phyloP scores from a whole-genome alignment of 306 rosid genomes.

The Pyrus pyrifolia region DNA sequence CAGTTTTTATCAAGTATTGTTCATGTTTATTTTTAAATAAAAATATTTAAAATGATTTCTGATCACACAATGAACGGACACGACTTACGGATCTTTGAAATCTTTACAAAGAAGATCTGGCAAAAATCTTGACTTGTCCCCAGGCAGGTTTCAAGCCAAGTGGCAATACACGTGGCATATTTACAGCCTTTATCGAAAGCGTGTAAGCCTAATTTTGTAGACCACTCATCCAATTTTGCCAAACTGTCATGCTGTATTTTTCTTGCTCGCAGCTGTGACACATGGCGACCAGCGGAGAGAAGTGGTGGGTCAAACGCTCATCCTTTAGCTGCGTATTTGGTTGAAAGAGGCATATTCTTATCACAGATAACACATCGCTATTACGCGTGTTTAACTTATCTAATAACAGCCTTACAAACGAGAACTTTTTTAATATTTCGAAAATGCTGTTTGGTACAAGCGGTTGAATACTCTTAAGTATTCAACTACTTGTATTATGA shows the following conservation, averaged over 20 bases:
- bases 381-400: neutral
- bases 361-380: neutral
- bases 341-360: neutral
- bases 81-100: rapidly evolving
- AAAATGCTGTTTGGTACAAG: too few relatives aligned
- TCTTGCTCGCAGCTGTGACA: neutral
- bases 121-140: rapidly evolving
- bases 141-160: neutral
- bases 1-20: too few relatives aligned
- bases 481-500: too few relatives aligned
- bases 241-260: neutral
- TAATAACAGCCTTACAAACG: too few relatives aligned
- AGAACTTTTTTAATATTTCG: too few relatives aligned
- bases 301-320: neutral
- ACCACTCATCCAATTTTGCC: neutral
- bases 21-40: too few relatives aligned
- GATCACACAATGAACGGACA: too few relatives aligned
- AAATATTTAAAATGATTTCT: too few relatives aligned
- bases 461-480: too few relatives aligned
- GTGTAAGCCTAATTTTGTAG: neutral
- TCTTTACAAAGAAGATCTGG: too few relatives aligned
- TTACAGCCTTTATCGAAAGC: neutral
- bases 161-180: neutral
- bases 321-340: neutral
- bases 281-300: neutral